Evolutionary conservation across 2,329 filamentous ascomycete species (phyloP).

Genomic region (Fusarium torreyae): DNA sequence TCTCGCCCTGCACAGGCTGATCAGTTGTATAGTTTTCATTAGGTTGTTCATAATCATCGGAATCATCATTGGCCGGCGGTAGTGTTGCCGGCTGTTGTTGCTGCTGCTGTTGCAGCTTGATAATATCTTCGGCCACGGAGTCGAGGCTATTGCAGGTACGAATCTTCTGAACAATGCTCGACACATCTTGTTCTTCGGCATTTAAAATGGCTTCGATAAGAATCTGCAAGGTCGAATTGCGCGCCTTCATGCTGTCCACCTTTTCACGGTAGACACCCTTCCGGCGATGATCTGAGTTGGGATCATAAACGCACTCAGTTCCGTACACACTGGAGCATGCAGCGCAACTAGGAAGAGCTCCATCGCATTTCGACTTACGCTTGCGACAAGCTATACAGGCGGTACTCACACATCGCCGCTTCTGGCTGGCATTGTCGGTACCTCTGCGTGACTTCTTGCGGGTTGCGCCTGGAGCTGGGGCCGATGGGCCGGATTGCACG

Average conservation of each 20-base stretch:
- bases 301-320: slow-evolving; percentile 93
- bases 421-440: slow-evolving; percentile 66
- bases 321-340: slow-evolving; percentile 96
- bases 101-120: slow-evolving; percentile 60
- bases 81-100: slow-evolving; percentile 55
- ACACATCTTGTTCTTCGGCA: slow-evolving; percentile 88
- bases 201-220: slow-evolving; percentile 94
- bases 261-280: slow-evolving; percentile 98
- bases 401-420: slow-evolving; percentile 86
- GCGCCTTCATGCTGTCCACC: slow-evolving; percentile 87
- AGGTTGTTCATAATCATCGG: slow-evolving; percentile 58
- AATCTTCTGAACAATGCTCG: slow-evolving; percentile 86
- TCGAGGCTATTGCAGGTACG: slow-evolving; percentile 84
- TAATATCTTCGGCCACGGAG: slow-evolving; percentile 67
- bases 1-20: slow-evolving; percentile 72
- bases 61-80: slow-evolving; percentile 57
- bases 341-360: slow-evolving; percentile 90
- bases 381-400: slow-evolving; percentile 85
- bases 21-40: slow-evolving; percentile 60
- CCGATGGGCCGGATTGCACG: slow-evolving; percentile 31
- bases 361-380: slow-evolving; percentile 91
- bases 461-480: slow-evolving; percentile 25
- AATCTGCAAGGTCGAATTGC: slow-evolving; percentile 90
- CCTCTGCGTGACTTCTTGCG: slow-evolving; percentile 67
- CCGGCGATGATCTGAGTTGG: slow-evolving; percentile 93